Evolutionary conservation across 1,284 basidiomycete species (phyloP), one percentile per base, ranked within the genome.

Genomic region (Ustilago loliicola): DNA sequence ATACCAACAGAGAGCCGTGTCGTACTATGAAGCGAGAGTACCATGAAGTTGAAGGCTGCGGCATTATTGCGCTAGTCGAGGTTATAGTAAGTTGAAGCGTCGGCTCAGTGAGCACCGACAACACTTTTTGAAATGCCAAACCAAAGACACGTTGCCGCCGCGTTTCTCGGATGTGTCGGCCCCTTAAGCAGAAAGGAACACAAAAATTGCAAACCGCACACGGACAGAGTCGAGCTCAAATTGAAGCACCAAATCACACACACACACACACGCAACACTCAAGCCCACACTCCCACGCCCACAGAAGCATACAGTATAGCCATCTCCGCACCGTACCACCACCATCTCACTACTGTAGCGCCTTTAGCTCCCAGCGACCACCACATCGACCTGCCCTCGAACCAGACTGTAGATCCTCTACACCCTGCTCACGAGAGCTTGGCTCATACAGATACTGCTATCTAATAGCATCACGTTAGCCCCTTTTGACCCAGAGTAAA

Each of bases 81-180:
- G 45, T 47, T n/a, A n/a, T n/a, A n/a, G 47, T 50, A 6, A 7
- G 47, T 51, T 30, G 50, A 21, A 34, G 52, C 52, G 53, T 55
- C 53, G 53, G 36, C 34, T 36, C 34, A 30, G 21, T 38, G 34
- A 55, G 53, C 32, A 55, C 53, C 34, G 53, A 55, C 17, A 25
- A 42, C 40, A 21, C n/a, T 8, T 42, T 34, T 34, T 34, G 32
- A 34, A 34, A 34, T 34, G 38, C 38, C 38, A 40, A 40, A 40
- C 15, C 6, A 40, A 19, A 40, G 47, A 27, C 47, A 27, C 47
- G 25, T 48, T 21, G 10, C 17, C 8, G 21, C 42, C 53, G 53
- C 36, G 53, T 34, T 67, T 66, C n/a, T 67, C 65, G 64, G 58
- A 66, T 55, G 64, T 66, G 64, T 51, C 64, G 64, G 64, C 40